These are phyloP conservation scores for Magnolia officinalis DNA, from an alignment of 164 flowering plant genomes.

Conservation along the genomic window DNA sequence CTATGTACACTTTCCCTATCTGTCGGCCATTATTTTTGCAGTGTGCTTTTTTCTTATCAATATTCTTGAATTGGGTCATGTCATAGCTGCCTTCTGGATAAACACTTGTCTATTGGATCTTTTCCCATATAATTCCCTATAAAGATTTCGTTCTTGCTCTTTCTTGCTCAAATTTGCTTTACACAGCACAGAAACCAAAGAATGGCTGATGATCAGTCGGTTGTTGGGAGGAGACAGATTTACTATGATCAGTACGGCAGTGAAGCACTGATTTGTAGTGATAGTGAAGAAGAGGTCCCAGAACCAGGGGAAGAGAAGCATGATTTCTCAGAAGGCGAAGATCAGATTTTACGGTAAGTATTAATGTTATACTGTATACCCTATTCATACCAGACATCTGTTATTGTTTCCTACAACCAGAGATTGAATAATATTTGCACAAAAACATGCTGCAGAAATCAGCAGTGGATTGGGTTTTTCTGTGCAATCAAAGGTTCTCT, in stretches of 20 bases:
- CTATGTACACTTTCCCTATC: not conserved
- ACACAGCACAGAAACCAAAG: slow-evolving; percentile 84
- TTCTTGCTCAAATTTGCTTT: slow-evolving; percentile 27
- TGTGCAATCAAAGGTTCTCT: too few species aligned
- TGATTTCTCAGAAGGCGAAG: slow-evolving; percentile 82
- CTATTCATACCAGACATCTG: too few species aligned
- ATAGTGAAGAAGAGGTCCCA: slow-evolving; percentile 82
- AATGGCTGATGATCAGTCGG: slow-evolving; percentile 98
- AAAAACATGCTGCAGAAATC: too few species aligned
- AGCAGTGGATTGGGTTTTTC: too few species aligned
- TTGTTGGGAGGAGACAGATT: slow-evolving; percentile 88
- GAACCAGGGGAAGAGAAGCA: slow-evolving; percentile 79
- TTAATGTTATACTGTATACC: not conserved
- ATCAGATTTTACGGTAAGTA: slow-evolving; percentile 72
- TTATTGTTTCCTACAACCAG: too few species aligned
- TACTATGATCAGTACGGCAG: slow-evolving; percentile 89
- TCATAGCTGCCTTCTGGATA: not conserved
- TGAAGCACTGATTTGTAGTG: slow-evolving; percentile 93
- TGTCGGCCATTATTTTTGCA: not conserved
- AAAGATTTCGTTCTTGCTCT: slow-evolving; percentile 18
- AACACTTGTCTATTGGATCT: not conserved
- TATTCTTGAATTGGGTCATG: not conserved
- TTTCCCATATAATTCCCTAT: slow-evolving; percentile 5
- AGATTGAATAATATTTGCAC: too few species aligned
- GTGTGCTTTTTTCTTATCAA: not conserved